These are phyloP conservation scores for Boletus reticulatus DNA, from an alignment of 768 basidiomycete species.

Conservation along the genomic window DNA sequence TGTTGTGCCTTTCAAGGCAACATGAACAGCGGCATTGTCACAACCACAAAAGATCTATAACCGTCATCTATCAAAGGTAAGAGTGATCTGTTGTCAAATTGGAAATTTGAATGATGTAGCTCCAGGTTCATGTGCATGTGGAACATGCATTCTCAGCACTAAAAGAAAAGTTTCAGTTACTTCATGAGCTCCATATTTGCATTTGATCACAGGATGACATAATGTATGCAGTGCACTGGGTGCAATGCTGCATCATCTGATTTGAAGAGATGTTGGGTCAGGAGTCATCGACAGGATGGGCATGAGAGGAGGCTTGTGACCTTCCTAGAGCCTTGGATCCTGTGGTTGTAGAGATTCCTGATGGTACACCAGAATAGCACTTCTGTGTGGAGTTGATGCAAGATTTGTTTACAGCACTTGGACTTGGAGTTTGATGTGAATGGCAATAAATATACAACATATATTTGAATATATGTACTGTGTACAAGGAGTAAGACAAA, in stretches of 20 bases:
- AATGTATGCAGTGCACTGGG: not conserved
- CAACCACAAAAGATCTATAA: too few relatives aligned
- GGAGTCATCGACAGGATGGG: not conserved
- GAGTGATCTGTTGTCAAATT: too few relatives aligned
- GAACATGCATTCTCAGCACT: slow-evolving; percentile 8
- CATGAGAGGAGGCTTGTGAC: not conserved
- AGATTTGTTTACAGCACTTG: not conserved
- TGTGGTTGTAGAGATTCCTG: not conserved
- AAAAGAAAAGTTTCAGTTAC: slow-evolving; percentile 10
- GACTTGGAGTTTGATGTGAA: too few relatives aligned
- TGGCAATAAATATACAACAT: too few relatives aligned
- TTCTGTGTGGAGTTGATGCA: not conserved
- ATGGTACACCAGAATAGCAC: not conserved
- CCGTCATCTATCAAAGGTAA: too few relatives aligned
- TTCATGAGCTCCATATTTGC: not conserved
- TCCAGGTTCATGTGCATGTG: slow-evolving; percentile 2
- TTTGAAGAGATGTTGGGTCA: slow-evolving; percentile 2
- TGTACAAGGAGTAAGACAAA: too few relatives aligned
- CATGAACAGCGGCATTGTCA: too few relatives aligned
- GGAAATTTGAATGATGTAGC: too few relatives aligned
- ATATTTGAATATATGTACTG: too few relatives aligned
- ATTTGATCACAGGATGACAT: not conserved
- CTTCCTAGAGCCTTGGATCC: not conserved
- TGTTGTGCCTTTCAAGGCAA: too few relatives aligned
- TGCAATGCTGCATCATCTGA: slow-evolving; percentile 1